Percentiles rank a stretch among this genome's conserved stretches.
Evolutionary conservation across 78 protist genomes (phyloP).

Genomic region (slime mould (Dictyostelium discoideum)): dicty_2.7 NC_007090.3:2528001-2528500

Average conservation of each 20-base stretch:
- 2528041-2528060: slow-evolving; percentile 29
- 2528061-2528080: slow-evolving; percentile 68
- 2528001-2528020: slow-evolving; percentile 20
- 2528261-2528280: slow-evolving; percentile 15
- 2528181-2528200: background rate
- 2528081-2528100: slow-evolving; percentile 56
- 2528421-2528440: slow-evolving; percentile 32
- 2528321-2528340: slow-evolving; percentile 31
- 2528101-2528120: background rate
- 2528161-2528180: slow-evolving; percentile 29
- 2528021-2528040: slow-evolving; percentile 39
- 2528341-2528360: slow-evolving; percentile 50
- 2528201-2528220: slow-evolving; percentile 8
- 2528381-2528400: slow-evolving; percentile 33
- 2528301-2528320: slow-evolving; percentile 27
- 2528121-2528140: slow-evolving; percentile 27
- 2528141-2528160: background rate
- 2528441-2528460: slow-evolving; percentile 61
- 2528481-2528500: slow-evolving; percentile 32
- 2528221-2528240: slow-evolving; percentile 30
- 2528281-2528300: slow-evolving; percentile 1
- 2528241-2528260: slow-evolving; percentile 34
- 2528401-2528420: slow-evolving; percentile 8
- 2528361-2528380: slow-evolving; percentile 43
- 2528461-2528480: slow-evolving; percentile 26